A percentile compares a stretch with the other conserved stretches of the same genome.
These are phyloP conservation scores for Penicillium sumatraense DNA, from an alignment of 2,329 filamentous ascomycete species.

Conservation along the genomic window DNA sequence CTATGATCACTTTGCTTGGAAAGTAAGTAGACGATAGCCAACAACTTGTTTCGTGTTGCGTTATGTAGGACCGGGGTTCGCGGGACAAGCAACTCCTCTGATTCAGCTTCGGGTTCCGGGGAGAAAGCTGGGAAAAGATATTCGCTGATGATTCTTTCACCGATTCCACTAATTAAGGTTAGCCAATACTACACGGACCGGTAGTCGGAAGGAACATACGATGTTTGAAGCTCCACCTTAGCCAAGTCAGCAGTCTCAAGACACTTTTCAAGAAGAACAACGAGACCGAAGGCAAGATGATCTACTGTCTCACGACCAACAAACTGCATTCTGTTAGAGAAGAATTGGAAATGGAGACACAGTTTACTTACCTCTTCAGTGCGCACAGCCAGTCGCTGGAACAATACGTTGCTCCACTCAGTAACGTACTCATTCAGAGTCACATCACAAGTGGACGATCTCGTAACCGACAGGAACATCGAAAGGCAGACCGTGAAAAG, in stretches of 20 bases:
- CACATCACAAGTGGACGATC: slow-evolving; percentile 41
- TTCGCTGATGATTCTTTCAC: slow-evolving; percentile 61
- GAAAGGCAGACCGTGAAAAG: slow-evolving; percentile 51
- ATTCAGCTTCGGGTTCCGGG: slow-evolving; percentile 25
- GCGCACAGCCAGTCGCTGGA: slow-evolving; percentile 37
- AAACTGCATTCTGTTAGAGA: slow-evolving; percentile 40
- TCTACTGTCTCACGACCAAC: slow-evolving; percentile 53
- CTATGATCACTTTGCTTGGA: slow-evolving; percentile 55
- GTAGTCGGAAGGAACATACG: slow-evolving; percentile 27
- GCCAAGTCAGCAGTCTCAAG: slow-evolving; percentile 43
- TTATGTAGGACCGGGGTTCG: slow-evolving; percentile 57
- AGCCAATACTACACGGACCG: not conserved
- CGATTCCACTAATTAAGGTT: slow-evolving; percentile 42
- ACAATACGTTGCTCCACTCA: slow-evolving; percentile 49
- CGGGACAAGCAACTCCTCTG: slow-evolving; percentile 33
- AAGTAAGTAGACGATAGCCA: slow-evolving; percentile 63
- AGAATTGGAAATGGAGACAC: not conserved
- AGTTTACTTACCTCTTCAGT: slow-evolving; percentile 44
- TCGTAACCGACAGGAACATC: slow-evolving; percentile 49
- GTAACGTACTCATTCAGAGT: slow-evolving; percentile 46
- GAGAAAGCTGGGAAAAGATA: slow-evolving; percentile 68
- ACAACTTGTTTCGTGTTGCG: slow-evolving; percentile 63
- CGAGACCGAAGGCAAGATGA: slow-evolving; percentile 48
- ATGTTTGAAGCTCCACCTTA: slow-evolving; percentile 38
- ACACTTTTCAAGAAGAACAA: slow-evolving; percentile 48